Evolutionary conservation across 345 rosid genomes (phyloP), one percentile per base, ranked within the genome.

Genomic region (Eucalyptus polyanthemos): DNA sequence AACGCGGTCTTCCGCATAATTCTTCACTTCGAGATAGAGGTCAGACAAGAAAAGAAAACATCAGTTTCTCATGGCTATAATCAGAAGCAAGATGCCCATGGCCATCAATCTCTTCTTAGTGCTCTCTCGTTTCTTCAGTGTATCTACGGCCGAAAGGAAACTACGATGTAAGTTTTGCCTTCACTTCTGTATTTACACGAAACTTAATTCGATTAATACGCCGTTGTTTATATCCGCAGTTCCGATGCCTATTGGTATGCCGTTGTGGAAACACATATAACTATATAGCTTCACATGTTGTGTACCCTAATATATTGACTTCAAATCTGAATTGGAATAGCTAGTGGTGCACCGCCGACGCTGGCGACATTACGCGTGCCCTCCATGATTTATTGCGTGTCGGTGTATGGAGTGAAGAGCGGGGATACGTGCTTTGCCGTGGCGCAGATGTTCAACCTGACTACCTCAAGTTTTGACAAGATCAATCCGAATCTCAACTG

Each of bases 401-500:
- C 90, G 8, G 91, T 91, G 81, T 34, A 76, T 14, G 89, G 90
- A 1, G 85, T 85, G 9, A 50, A 29, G 51, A 76, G 62, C 14
- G 90, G 92, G 85, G 91, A 92, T 24, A 91, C 90, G 5, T 90
- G 92, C 87, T 65, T 40, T 14, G 42, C 34, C 13, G 34, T 91
- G 17, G 2, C 37, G 9, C 3, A 91, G 58, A 3, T 10, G 62
- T 89, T 88, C 87, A 40, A 34, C 17, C 6, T 91, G 86, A 76
- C 87, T 15, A 49, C 90, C 12, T 37, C 47, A 1, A 27, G 76
- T 50, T 92, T 91, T 10, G 31, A 37, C 24, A 34, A 86, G 14
- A 54, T 91, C 83, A 91, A 91, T 89, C 94, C 93, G 7, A 94
- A 91, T 19, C 88, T 92, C 88, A 31, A 89, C 2, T 91, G 94